phyloP scores from a whole-genome alignment of 108 stramenopile species.

The Mayamaea pseudoterrestris region DNA sequence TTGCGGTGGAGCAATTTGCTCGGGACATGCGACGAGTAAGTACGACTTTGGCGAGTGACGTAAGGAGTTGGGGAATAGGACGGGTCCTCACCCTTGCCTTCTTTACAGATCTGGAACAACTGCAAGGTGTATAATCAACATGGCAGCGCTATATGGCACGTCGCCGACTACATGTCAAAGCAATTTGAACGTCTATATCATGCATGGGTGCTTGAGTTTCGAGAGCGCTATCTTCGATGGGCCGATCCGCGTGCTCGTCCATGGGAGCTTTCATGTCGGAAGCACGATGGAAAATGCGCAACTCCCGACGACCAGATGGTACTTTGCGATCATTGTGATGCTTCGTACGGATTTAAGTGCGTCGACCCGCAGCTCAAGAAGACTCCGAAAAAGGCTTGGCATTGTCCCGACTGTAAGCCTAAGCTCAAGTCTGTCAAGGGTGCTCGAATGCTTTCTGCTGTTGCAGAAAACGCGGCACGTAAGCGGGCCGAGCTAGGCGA shows the following conservation, averaged over 20 bases:
- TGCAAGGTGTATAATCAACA: conserved; percentile 88
- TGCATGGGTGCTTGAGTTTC: conserved; percentile 83
- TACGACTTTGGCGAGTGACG: background rate
- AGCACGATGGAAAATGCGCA: conserved; percentile 55
- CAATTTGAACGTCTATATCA: conserved; percentile 82
- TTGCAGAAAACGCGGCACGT: conserved; percentile 62
- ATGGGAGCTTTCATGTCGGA: conserved; percentile 76
- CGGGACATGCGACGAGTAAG: conserved; percentile 76
- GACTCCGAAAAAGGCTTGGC: conserved; percentile 69
- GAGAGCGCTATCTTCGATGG: conserved; percentile 80
- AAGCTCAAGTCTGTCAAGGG: conserved; percentile 48
- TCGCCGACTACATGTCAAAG: conserved; percentile 90
- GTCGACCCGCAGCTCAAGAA: conserved; percentile 59
- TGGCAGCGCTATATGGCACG: conserved; percentile 83
- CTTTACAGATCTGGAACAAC: conserved; percentile 66
- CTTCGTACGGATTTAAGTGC: conserved; percentile 58
- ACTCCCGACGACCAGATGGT: conserved; percentile 53
- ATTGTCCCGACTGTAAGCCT: conserved; percentile 74
- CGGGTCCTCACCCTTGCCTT: background rate
- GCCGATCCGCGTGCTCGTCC: conserved; percentile 68
- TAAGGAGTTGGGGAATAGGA: background rate
- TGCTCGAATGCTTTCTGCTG: conserved; percentile 58
- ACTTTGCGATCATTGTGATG: conserved; percentile 88
- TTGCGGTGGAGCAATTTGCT: conserved; percentile 70
- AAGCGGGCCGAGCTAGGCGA: conserved; percentile 74